Evolutionary conservation across 495 filamentous ascomycete species (phyloP).

Genomic region (Friedmanniomyces simplex): DNA sequence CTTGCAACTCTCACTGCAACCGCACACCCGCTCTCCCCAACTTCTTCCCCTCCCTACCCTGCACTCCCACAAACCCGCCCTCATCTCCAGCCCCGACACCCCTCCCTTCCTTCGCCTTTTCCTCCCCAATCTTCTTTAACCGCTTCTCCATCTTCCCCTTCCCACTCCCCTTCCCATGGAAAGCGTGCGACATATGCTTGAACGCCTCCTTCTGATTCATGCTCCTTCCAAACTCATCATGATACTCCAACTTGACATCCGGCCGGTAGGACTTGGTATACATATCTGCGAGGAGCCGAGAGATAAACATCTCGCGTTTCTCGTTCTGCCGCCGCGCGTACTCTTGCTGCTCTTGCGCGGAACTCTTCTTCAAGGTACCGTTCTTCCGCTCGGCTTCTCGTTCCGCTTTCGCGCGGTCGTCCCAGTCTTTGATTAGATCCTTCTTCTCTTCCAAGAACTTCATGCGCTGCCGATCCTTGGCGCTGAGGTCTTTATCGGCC

Average conservation of each 20-base stretch:
- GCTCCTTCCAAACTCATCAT: slow-evolving; percentile 71
- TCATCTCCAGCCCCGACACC: slow-evolving; percentile 68
- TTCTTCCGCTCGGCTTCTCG: slow-evolving; percentile 77
- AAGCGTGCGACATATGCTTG: slow-evolving; percentile 87
- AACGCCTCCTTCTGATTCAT: slow-evolving; percentile 95
- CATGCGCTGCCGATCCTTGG: slow-evolving; percentile 62
- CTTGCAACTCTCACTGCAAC: slow-evolving; percentile 43
- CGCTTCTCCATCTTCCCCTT: slow-evolving; percentile 97
- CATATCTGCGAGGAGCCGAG: slow-evolving; percentile 66
- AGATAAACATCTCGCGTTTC: slow-evolving; percentile 69
- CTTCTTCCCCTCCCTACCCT: slow-evolving; percentile 65
- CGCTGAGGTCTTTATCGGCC: slow-evolving; percentile 48
- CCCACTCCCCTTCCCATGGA: slow-evolving; percentile 94
- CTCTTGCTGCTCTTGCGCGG: slow-evolving; percentile 81
- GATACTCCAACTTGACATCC: slow-evolving; percentile 77
- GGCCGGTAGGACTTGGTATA: slow-evolving; percentile 85
- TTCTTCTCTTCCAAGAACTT: slow-evolving; percentile 73
- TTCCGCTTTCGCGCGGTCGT: slow-evolving; percentile 66
- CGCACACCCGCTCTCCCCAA: slow-evolving; percentile 81
- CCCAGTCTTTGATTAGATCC: slow-evolving; percentile 60
- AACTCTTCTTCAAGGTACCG: slow-evolving; percentile 77
- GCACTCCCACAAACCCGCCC: slow-evolving; percentile 71
- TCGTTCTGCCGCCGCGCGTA: slow-evolving; percentile 79
- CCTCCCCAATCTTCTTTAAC: slow-evolving; percentile 93
- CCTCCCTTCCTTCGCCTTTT: slow-evolving; percentile 75